Percentiles rank a stretch among this genome's conserved stretches.
phyloP scores from a whole-genome alignment of 768 basidiomycete genomes.

The Naganishia antarctica region DNA sequence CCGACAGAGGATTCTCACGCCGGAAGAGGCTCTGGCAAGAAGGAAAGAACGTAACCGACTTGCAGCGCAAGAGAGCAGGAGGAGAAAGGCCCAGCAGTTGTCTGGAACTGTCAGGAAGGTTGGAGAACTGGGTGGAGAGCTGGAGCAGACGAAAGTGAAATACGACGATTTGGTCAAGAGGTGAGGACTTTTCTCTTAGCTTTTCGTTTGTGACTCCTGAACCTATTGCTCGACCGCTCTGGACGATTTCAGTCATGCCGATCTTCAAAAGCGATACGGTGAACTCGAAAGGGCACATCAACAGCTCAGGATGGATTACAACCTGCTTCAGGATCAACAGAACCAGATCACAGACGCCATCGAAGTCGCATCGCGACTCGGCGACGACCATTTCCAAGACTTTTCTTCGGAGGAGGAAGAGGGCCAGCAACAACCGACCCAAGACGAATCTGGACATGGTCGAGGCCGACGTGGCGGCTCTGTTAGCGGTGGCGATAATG shows the following conservation, averaged over 20 bases:
- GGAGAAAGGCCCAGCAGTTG: constrained; percentile 22
- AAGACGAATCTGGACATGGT: background rate
- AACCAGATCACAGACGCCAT: constrained; percentile 13
- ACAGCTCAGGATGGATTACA: background rate
- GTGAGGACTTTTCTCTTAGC: background rate
- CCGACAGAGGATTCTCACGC: constrained; percentile 7
- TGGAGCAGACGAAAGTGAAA: background rate
- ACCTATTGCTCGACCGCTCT: too few species aligned
- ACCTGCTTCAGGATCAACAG: constrained; percentile 8
- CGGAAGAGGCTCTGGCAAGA: constrained; percentile 12
- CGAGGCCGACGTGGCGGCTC: background rate
- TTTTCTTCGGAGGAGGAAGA: constrained; percentile 5
- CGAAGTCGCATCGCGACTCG: constrained; percentile 10
- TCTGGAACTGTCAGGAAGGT: constrained; percentile 2
- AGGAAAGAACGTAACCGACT: constrained; percentile 11
- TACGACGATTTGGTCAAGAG: constrained; percentile 17
- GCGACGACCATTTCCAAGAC: background rate
- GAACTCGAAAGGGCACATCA: constrained; percentile 17
- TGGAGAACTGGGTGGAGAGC: constrained; percentile 14
- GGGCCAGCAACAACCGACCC: background rate
- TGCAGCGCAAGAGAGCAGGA: constrained; percentile 12
- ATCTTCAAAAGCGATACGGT: constrained; percentile 1
- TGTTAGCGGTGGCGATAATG: constrained; percentile 3
- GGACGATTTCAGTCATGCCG: background rate
- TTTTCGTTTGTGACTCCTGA: too few species aligned